Percentiles rank a stretch among this genome's conserved stretches.
Conservation (phyloP, 179 eudicot genomes). For the Silene noctiflora region DNA sequence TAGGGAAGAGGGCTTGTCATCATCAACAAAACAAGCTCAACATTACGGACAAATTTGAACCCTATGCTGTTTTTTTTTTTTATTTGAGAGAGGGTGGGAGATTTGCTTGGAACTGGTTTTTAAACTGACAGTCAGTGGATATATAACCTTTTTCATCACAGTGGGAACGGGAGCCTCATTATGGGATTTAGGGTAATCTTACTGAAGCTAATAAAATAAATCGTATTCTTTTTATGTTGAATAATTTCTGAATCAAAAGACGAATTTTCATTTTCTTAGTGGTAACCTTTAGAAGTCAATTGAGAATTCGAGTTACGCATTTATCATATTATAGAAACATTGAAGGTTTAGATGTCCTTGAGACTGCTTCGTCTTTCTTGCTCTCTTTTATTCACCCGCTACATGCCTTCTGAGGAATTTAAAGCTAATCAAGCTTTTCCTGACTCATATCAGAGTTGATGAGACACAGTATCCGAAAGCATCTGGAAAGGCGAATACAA, state of each 20-base stretch:
- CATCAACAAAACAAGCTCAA: no score
- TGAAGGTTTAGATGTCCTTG: background rate
- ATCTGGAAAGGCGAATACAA: conserved; percentile 34
- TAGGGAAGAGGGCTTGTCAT: no score
- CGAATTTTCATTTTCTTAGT: background rate
- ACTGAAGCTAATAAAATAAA: background rate
- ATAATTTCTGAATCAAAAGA: background rate
- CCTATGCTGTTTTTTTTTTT: background rate
- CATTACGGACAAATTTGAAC: background rate
- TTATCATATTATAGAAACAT: background rate
- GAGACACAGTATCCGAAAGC: conserved; percentile 49
- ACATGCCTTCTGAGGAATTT: background rate
- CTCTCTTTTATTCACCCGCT: background rate
- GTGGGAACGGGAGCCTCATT: background rate
- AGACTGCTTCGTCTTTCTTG: background rate
- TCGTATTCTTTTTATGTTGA: background rate
- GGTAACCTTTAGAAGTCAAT: background rate
- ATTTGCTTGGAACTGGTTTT: background rate
- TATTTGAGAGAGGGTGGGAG: background rate
- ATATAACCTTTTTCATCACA: background rate
- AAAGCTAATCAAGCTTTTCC: background rate
- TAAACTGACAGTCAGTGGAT: background rate
- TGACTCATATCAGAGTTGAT: conserved; percentile 54
- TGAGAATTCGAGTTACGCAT: background rate
- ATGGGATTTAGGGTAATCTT: background rate